Conservation (phyloP, 2,329 filamentous ascomycete genomes). For the Epichloe aotearoae region DNA sequence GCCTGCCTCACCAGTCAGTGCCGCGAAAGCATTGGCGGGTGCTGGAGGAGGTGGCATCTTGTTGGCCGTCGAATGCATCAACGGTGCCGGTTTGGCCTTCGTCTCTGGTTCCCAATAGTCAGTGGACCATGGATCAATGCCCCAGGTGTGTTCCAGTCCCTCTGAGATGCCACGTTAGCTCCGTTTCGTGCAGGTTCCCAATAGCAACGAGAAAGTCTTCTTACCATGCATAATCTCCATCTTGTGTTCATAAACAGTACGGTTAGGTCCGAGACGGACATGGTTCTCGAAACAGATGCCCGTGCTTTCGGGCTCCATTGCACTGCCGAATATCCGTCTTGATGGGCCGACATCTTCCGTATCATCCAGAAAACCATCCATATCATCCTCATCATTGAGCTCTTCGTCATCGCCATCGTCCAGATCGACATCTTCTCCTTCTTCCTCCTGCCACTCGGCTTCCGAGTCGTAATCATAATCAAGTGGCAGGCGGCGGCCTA, state of each 20-base stretch:
- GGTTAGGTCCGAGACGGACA: constrained; percentile 30
- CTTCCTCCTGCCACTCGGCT: constrained; percentile 71
- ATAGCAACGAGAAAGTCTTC: constrained; percentile 21
- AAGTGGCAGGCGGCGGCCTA: constrained; percentile 43
- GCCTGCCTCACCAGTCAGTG: constrained; percentile 12
- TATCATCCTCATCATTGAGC: constrained; percentile 64
- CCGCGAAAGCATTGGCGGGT: constrained; percentile 24
- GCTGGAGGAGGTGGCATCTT: constrained; percentile 22
- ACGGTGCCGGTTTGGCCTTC: constrained; percentile 14
- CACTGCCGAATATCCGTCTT: constrained; percentile 48
- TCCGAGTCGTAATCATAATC: constrained; percentile 82
- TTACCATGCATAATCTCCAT: constrained; percentile 65
- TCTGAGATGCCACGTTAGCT: constrained; percentile 19
- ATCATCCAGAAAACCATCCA: constrained; percentile 84
- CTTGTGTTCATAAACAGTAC: constrained; percentile 45
- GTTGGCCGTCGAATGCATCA: constrained; percentile 6
- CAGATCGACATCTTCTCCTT: constrained; percentile 54
- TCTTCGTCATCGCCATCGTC: constrained; percentile 57
- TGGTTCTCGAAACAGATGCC: constrained; percentile 74
- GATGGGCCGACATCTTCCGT: constrained; percentile 53
- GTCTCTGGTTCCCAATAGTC: constrained; percentile 56
- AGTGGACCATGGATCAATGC: constrained; percentile 75
- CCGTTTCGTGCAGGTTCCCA: not conserved
- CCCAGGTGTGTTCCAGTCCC: constrained; percentile 32
- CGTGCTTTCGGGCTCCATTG: constrained; percentile 62